phyloP scores from a whole-genome alignment of 192 early-diverging fungal species.

The Paraglomus brasilianum region DNA sequence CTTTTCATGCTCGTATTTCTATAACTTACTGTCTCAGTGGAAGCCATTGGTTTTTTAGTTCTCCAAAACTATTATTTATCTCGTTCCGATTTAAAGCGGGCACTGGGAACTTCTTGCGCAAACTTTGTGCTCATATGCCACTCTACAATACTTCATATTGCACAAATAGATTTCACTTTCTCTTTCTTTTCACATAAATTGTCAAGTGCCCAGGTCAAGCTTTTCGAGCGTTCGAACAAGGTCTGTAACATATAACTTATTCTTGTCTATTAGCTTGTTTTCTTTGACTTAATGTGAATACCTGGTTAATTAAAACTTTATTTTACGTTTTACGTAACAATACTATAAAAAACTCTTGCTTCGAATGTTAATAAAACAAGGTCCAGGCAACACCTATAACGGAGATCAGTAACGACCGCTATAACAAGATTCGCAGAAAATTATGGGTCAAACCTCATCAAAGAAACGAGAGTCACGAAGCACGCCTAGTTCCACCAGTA shows the following conservation, averaged over 20 bases:
- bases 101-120: no score
- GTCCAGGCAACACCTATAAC: no score
- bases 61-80: no score
- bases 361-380: no score
- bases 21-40: no score
- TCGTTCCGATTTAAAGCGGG: no score
- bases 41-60: no score
- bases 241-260: background rate
- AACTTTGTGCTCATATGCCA: conserved; percentile 15
- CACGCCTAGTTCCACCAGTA: background rate
- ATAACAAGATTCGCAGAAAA: background rate
- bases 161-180: background rate
- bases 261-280: background rate
- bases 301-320: background rate
- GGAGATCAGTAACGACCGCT: no score
- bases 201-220: background rate
- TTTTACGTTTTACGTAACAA: no score
- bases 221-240: background rate
- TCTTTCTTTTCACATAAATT: background rate
- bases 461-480: conserved; percentile 18
- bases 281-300: background rate
- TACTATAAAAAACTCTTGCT: no score
- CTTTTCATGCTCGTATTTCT: no score
- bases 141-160: background rate
- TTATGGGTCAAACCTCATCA: conserved; percentile 1